phyloP scores from a whole-genome alignment of 2,329 filamentous ascomycete species.

The Xylariaceae sp. region DNA sequence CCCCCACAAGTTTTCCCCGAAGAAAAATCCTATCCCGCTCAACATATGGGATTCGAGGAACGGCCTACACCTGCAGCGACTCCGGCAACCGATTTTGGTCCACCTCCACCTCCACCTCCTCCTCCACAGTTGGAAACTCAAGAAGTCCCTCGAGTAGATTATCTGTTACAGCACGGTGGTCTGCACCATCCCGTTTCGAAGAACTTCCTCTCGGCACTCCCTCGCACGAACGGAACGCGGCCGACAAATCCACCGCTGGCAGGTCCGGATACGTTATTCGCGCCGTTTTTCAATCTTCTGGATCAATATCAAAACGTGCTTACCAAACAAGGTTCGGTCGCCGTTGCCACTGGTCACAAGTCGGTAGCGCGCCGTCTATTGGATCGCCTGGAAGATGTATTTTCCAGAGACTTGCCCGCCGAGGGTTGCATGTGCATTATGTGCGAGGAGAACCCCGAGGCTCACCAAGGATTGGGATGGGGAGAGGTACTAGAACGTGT shows the following conservation, averaged over 20 bases:
- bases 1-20: constrained; percentile 37
- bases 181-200: constrained; percentile 68
- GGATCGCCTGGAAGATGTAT: constrained; percentile 89
- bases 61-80: constrained; percentile 35
- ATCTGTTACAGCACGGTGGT: constrained; percentile 85
- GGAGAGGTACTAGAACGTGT: constrained; percentile 93
- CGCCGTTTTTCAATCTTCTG: constrained; percentile 75
- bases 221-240: constrained; percentile 50
- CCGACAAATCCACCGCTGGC: constrained; percentile 61
- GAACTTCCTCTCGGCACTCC: constrained; percentile 64
- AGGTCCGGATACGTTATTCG: constrained; percentile 71
- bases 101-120: constrained; percentile 56
- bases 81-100: constrained; percentile 38
- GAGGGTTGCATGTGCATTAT: constrained; percentile 84
- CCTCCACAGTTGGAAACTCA: constrained; percentile 69
- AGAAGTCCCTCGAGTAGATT: constrained; percentile 81
- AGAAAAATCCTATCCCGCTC: constrained; percentile 32
- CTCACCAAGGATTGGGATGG: constrained; percentile 79
- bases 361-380: constrained; percentile 88
- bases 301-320: constrained; percentile 84
- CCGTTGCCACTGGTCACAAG: constrained; percentile 90
- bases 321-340: constrained; percentile 78
- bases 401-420: constrained; percentile 83
- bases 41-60: constrained; percentile 31
- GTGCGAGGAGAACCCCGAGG: constrained; percentile 61